A percentile compares a stretch with the other conserved stretches of the same genome.
Evolutionary conservation across 306 rosid genomes (phyloP).

Genomic region (Calophaca sinica): DNA sequence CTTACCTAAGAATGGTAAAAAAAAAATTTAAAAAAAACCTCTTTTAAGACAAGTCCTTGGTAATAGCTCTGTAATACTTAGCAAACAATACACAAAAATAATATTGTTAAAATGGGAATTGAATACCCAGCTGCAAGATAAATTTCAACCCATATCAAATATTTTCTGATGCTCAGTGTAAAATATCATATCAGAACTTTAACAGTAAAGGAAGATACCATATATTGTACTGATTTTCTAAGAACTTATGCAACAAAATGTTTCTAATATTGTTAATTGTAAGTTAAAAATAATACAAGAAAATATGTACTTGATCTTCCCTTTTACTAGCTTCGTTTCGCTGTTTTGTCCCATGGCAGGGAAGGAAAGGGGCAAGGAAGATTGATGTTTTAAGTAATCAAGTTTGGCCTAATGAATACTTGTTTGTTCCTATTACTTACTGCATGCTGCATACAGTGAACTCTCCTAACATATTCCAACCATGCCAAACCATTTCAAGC

Average conservation of each 20-base stretch:
- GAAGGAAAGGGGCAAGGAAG: neutral
- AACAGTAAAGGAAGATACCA: neutral
- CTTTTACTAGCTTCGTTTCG: neutral
- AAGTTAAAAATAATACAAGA: constrained; percentile 25
- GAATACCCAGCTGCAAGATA: constrained; percentile 26
- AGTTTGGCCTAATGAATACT: constrained; percentile 10
- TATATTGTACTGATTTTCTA: neutral
- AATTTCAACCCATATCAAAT: constrained; percentile 33
- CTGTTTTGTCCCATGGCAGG: neutral
- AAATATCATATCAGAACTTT: constrained; percentile 16
- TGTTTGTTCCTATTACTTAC: constrained; percentile 10
- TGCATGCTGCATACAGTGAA: neutral
- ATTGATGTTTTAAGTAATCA: neutral
- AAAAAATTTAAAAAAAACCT: no score
- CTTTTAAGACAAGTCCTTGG: constrained; percentile 50
- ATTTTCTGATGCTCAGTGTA: neutral
- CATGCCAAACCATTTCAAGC: constrained; percentile 34
- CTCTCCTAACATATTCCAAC: constrained; percentile 7
- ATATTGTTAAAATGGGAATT: constrained; percentile 8
- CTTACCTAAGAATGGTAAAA: constrained; percentile 48
- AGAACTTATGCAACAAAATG: constrained; percentile 12
- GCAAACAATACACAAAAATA: constrained; percentile 40
- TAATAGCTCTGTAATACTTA: constrained; percentile 51
- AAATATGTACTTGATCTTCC: neutral
- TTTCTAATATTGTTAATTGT: neutral